Evolutionary conservation across 345 rosid species (phyloP).

Genomic region (Luvunga scandens): DNA sequence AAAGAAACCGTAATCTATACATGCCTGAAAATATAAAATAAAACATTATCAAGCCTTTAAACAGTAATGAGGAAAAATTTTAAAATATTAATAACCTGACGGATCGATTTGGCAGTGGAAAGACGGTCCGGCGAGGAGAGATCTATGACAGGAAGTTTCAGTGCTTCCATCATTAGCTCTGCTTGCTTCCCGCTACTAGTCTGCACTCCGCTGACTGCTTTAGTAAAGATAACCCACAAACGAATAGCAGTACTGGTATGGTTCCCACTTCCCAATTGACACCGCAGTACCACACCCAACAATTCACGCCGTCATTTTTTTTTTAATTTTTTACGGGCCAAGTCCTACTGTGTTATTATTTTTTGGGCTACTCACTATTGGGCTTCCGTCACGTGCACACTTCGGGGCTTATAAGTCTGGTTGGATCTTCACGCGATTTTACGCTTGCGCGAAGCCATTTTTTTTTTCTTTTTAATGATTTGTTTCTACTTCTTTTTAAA

Average conservation of each 20-base stretch:
- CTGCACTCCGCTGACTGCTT: no score
- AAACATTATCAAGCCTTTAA: not conserved
- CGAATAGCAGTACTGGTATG: no score
- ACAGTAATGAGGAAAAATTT: no score
- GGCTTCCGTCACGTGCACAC: no score
- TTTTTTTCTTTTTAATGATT: not conserved
- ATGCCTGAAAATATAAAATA: constrained; percentile 48
- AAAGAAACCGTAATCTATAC: constrained; percentile 76
- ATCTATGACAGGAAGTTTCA: constrained; percentile 50
- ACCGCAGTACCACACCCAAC: no score
- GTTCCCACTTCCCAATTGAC: no score
- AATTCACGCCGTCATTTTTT: no score
- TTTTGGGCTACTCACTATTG: not conserved
- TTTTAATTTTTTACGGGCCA: accelerated
- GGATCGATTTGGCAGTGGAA: constrained; percentile 40
- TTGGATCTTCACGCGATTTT: not conserved
- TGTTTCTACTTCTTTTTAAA: no score
- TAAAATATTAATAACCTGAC: constrained; percentile 35
- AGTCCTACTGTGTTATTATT: not conserved
- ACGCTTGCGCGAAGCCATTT: not conserved
- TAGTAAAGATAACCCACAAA: no score
- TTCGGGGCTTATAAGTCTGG: no score
- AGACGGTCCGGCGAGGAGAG: constrained; percentile 41
- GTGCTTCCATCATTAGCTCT: constrained; percentile 11
- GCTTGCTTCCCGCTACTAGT: not conserved